Percentiles rank a stretch among this genome's conserved stretches.
phyloP scores from a whole-genome alignment of 2,329 filamentous ascomycete genomes.

The Paraconiothyrium brasiliense region DNA sequence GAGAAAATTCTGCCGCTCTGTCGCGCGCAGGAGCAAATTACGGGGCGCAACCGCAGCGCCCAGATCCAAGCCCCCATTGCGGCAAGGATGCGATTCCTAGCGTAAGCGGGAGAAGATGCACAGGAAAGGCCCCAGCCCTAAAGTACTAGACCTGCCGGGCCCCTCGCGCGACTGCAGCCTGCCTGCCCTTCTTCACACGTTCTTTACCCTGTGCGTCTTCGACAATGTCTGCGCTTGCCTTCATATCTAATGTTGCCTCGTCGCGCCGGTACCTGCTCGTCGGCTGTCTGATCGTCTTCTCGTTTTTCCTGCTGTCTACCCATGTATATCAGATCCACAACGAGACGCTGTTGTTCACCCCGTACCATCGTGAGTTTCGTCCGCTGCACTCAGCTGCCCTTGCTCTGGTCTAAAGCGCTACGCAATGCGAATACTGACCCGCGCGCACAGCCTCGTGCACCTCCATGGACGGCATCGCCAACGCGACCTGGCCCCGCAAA shows the following conservation, averaged over 20 bases:
- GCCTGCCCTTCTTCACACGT: slow-evolving; percentile 1
- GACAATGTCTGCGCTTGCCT: slow-evolving; percentile 13
- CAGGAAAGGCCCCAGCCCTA: not conserved
- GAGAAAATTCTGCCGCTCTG: not conserved
- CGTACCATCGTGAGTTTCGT: slow-evolving; percentile 9
- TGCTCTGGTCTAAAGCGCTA: not conserved
- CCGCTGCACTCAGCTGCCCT: not conserved
- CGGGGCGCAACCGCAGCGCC: not conserved
- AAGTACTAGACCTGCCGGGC: slow-evolving; percentile 1
- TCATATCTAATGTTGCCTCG: slow-evolving; percentile 4
- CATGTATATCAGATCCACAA: slow-evolving; percentile 15
- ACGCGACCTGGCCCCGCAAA: slow-evolving; percentile 10
- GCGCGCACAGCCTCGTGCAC: slow-evolving; percentile 7
- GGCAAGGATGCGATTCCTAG: slow-evolving; percentile 5
- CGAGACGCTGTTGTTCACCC: slow-evolving; percentile 13
- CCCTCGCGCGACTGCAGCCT: slow-evolving; percentile 13
- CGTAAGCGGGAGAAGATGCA: slow-evolving; percentile 2
- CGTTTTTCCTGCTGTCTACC: slow-evolving; percentile 8
- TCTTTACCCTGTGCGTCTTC: not conserved
- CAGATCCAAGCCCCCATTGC: not conserved
- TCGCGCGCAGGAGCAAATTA: slow-evolving; percentile 3
- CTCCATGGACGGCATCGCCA: not conserved
- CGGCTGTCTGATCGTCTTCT: slow-evolving; percentile 11
- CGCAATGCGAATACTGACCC: not conserved
- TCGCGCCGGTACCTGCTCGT: slow-evolving; percentile 10